phyloP scores from a whole-genome alignment of 1,284 basidiomycete genomes.

The Cryptococcus maquisensis region DNA sequence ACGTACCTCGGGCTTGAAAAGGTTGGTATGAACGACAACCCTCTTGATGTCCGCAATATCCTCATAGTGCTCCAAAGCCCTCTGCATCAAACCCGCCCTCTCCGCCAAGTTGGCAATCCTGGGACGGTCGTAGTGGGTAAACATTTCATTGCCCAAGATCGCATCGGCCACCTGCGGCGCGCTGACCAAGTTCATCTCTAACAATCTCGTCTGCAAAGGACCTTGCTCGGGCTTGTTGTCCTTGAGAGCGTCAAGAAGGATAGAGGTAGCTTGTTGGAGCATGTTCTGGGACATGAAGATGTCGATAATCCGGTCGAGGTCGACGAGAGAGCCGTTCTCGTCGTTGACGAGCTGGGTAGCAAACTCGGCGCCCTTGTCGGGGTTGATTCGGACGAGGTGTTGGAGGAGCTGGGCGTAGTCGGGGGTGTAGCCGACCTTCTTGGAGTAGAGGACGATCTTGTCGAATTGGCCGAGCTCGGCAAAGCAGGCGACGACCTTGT shows the following conservation, averaged over 20 bases:
- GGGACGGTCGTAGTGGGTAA: slow-evolving; percentile 92
- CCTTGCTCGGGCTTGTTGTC: slow-evolving; percentile 98
- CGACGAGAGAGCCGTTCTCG: slow-evolving; percentile 85
- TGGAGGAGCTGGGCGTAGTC: slow-evolving; percentile 95
- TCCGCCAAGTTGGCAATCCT: slow-evolving; percentile 97
- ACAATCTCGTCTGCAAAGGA: slow-evolving; percentile 88
- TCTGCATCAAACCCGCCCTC: slow-evolving; percentile 92
- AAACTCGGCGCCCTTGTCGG: slow-evolving; percentile 98
- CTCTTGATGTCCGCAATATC: slow-evolving; percentile 97
- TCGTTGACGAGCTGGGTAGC: slow-evolving; percentile 94
- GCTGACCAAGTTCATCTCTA: slow-evolving; percentile 97
- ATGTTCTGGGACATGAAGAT: slow-evolving; percentile 99
- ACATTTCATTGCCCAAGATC: slow-evolving; percentile 99
- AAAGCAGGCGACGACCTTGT: slow-evolving; percentile 98
- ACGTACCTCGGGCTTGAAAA: slow-evolving; percentile 75
- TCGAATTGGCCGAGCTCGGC: slow-evolving; percentile 98
- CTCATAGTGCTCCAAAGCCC: slow-evolving; percentile 97
- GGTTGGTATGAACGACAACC: slow-evolving; percentile 88
- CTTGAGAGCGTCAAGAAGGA: slow-evolving; percentile 97
- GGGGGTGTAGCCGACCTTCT: slow-evolving; percentile 92
- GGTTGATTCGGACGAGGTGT: slow-evolving; percentile 93
- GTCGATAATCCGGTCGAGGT: slow-evolving; percentile 92
- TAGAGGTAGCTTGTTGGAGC: slow-evolving; percentile 98
- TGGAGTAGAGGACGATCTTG: slow-evolving; percentile 97
- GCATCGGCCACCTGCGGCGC: slow-evolving; percentile 99